phyloP scores from a whole-genome alignment of 495 filamentous ascomycete species.

The Evernia prunastri region DNA sequence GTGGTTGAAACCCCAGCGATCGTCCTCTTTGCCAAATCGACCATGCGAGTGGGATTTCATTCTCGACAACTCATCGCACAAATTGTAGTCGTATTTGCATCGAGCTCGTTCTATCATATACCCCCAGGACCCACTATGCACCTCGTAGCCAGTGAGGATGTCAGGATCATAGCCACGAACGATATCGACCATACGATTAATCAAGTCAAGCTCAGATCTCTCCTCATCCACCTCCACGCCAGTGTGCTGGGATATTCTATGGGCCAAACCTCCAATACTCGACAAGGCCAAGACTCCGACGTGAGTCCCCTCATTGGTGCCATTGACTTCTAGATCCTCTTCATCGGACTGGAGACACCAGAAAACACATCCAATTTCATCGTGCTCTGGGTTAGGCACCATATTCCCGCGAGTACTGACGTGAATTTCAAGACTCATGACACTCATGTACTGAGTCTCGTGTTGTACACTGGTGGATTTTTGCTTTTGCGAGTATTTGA shows the following conservation, averaged over 20 bases:
- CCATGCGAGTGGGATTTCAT: conserved; percentile 77
- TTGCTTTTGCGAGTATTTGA: conserved; percentile 78
- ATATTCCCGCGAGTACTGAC: conserved; percentile 79
- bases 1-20: conserved; percentile 88
- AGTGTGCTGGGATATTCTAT: conserved; percentile 43
- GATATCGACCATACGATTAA: conserved; percentile 76
- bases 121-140: conserved; percentile 89
- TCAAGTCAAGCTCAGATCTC: conserved; percentile 71
- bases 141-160: conserved; percentile 91
- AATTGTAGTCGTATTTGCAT: conserved; percentile 78
- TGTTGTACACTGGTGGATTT: conserved; percentile 72
- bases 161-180: conserved; percentile 83
- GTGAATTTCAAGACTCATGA: conserved; percentile 92
- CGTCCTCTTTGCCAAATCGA: conserved; percentile 74
- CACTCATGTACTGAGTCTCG: conserved; percentile 91
- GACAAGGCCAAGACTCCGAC: conserved; percentile 65
- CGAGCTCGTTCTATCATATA: conserved; percentile 88
- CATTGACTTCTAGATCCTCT: conserved; percentile 46
- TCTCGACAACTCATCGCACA: conserved; percentile 84
- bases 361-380: conserved; percentile 84
- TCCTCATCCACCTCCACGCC: conserved; percentile 64
- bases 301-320: conserved; percentile 45
- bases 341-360: conserved; percentile 83
- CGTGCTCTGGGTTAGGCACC: conserved; percentile 79
- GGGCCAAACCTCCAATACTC: conserved; percentile 43